A percentile compares a stretch with the other conserved stretches of the same genome.
Conservation (phyloP, 805 yeast species). For the Ogataea corticis region DNA sequence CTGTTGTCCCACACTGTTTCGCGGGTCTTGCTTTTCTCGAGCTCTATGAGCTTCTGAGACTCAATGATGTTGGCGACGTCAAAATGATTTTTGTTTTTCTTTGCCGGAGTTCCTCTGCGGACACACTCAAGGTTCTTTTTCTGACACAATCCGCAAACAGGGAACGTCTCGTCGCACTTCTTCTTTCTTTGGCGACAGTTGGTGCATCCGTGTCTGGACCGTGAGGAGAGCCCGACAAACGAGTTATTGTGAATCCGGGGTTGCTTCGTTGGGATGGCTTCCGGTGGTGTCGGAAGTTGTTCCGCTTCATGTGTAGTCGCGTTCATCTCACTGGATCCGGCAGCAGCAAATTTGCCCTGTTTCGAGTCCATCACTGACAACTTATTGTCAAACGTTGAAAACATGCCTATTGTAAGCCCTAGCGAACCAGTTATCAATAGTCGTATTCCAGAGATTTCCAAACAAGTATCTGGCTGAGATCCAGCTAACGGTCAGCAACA, state of each 20-base stretch:
- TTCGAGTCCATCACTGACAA: conserved; percentile 15
- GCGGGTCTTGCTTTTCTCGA: conserved; percentile 11
- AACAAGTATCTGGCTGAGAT: no score
- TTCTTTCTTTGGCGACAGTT: conserved; percentile 46
- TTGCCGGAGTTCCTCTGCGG: conserved; percentile 19
- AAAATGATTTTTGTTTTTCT: conserved; percentile 13
- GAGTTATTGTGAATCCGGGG: conserved; percentile 25
- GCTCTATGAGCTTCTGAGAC: conserved; percentile 19
- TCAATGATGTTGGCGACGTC: conserved; percentile 18
- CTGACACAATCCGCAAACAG: conserved; percentile 46
- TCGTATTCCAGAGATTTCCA: no score
- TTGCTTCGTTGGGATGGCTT: conserved; percentile 1
- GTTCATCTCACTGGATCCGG: not conserved
- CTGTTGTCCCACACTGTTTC: not conserved
- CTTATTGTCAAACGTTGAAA: conserved; percentile 17
- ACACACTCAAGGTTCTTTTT: conserved; percentile 34
- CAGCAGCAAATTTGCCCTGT: not conserved
- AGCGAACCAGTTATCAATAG: not conserved
- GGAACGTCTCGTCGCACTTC: conserved; percentile 50
- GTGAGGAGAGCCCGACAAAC: conserved; percentile 34
- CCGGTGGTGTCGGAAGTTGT: not conserved
- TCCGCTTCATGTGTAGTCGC: not conserved
- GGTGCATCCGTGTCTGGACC: conserved; percentile 42
- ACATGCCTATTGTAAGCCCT: conserved; percentile 7
- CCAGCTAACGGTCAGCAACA: no score